Evolutionary conservation across 768 basidiomycete species (phyloP).

Genomic region (Kwoniella bestiolae): DNA sequence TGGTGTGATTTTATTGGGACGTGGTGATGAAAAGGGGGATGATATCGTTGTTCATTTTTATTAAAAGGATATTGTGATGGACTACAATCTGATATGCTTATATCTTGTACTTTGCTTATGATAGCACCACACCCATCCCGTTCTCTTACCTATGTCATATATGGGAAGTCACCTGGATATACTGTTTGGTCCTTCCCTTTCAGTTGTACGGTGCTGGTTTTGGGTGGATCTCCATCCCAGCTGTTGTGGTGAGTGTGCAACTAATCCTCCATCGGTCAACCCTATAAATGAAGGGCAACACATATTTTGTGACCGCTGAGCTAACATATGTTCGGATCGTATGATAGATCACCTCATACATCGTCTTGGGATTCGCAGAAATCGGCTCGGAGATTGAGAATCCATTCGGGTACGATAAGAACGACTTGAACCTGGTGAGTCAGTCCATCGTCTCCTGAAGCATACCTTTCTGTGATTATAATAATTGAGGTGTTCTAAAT

Average conservation of each 20-base stretch:
- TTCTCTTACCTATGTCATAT: constrained; percentile 53
- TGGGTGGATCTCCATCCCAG: constrained; percentile 54
- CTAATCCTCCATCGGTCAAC: too few relatives aligned
- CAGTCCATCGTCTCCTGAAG: too few relatives aligned
- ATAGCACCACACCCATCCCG: constrained; percentile 50
- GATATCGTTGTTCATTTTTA: too few relatives aligned
- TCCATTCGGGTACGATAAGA: constrained; percentile 56
- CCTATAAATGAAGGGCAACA: background rate
- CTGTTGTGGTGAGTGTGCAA: constrained; percentile 44
- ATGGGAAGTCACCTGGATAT: constrained; percentile 54
- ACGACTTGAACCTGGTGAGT: constrained; percentile 51
- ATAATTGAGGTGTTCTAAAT: too few relatives aligned
- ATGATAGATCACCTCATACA: constrained; percentile 46
- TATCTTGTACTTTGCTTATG: too few relatives aligned
- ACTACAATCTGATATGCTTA: too few relatives aligned
- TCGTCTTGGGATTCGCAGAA: constrained; percentile 49
- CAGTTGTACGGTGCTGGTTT: constrained; percentile 51
- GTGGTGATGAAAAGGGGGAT: too few relatives aligned
- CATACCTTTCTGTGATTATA: background rate
- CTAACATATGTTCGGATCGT: background rate
- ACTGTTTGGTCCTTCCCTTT: constrained; percentile 52
- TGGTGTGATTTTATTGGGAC: too few relatives aligned
- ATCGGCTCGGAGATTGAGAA: constrained; percentile 50
- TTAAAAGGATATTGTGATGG: too few relatives aligned
- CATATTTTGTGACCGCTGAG: too few relatives aligned